Evolutionary conservation across 331 rosid genomes (phyloP).

Genomic region (Pyracantha coccinea): DNA sequence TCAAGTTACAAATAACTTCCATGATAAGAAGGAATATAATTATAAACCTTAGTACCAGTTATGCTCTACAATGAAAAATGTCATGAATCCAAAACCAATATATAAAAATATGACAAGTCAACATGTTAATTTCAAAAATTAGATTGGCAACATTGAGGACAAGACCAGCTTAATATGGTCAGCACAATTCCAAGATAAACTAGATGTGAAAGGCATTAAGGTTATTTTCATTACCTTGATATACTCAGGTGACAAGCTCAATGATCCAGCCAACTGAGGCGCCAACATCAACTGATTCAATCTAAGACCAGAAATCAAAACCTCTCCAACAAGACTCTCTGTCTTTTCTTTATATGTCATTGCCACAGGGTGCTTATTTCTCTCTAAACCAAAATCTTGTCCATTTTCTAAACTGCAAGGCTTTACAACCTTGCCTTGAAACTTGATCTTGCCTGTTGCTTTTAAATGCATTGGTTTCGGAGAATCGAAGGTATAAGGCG

Average conservation of each 20-base stretch:
- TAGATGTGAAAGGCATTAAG: not conserved
- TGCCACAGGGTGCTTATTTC: constrained; percentile 24
- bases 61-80: not conserved
- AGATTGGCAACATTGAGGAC: not conserved
- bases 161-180: not conserved
- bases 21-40: not conserved
- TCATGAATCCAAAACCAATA: not conserved
- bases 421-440: constrained; percentile 72
- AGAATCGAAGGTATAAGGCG: constrained; percentile 62
- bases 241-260: constrained; percentile 53
- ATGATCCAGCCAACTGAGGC: constrained; percentile 68
- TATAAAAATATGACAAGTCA: not conserved
- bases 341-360: constrained; percentile 30
- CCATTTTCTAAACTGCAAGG: constrained; percentile 28
- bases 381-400: constrained; percentile 33
- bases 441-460: constrained; percentile 82
- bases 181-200: not conserved
- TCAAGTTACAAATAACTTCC: not conserved
- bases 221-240: constrained; percentile 55
- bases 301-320: constrained; percentile 81
- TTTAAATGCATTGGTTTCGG: constrained; percentile 76
- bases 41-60: not conserved
- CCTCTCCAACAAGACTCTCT: constrained; percentile 63
- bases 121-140: not conserved
- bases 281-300: constrained; percentile 88